Evolutionary conservation across 805 yeast genomes (phyloP), one percentile per base, ranked within the genome.

Genomic region (Allodekkera sacchari): DNA sequence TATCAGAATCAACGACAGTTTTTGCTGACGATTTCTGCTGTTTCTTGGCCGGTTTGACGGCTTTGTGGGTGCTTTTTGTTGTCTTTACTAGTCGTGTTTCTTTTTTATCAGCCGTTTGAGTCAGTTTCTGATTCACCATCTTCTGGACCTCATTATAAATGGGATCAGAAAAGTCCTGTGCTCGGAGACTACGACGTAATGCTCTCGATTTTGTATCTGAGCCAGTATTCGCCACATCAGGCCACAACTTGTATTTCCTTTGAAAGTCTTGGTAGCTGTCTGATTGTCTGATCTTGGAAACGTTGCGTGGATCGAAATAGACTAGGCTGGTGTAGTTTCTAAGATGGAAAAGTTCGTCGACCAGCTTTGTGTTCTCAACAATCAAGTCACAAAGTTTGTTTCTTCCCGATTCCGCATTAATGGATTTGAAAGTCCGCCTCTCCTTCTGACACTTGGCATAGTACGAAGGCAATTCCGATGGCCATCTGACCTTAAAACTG

Each of bases 321-420:
- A 66, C 71, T 26, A 79, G 49, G 1, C 83, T 74, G 14, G 74
- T 71, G 47, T 68, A 80, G 42, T 76, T 72, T 35, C 64, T 57
- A 18, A 81, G 53, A 47, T 80, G 84, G 43, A 73, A 79, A 13
- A 80, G 54, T 46, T 81, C 87, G 38, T 74, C 72, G 0, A 72
- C 59, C 17, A 71, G 50, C 5, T 68, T 32, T 31, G 69, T 71
- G 48, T 71, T 72, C 23, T 64, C 55, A 11, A 66, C 52, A 22
- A 66, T 51, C 33, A 74, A 38, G 5, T 65, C 59, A 1, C 70
- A 67, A 35, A 74, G 41, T 27, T 52, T 53, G 16, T 61, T 54
- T 30, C 53, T 51, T 16, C 32, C 15, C 12, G 18, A 15, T 4
- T 33, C 24, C 12, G 24, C 18, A 20, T 31, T 26, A 11, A 32